phyloP scores from a whole-genome alignment of 805 yeast genomes.

The Starmerella riodocensis region DNA sequence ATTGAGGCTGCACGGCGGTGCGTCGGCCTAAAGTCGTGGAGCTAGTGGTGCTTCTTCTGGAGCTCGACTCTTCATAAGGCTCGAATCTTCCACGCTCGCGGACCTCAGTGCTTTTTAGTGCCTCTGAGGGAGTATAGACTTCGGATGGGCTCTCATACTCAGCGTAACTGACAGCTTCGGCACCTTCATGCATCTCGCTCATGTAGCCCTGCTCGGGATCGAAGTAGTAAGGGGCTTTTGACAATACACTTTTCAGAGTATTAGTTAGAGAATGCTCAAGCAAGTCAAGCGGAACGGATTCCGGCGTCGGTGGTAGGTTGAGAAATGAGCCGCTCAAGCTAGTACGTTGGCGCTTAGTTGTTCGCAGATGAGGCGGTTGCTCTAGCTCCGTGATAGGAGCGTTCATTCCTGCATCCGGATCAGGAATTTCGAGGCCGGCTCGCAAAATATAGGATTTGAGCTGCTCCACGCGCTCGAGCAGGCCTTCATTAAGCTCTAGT shows the following conservation, averaged over 20 bases:
- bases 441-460: slow-evolving; percentile 12
- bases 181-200: no score
- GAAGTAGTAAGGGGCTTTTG: no score
- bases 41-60: no score
- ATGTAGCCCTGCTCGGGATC: no score
- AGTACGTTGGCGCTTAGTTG: slow-evolving; percentile 5
- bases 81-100: no score
- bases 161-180: no score
- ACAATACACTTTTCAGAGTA: neutral
- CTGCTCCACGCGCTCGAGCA: slow-evolving; percentile 9
- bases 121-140: no score
- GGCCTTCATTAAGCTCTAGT: slow-evolving; percentile 7
- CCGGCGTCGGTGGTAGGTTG: neutral
- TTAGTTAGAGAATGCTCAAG: neutral
- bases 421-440: slow-evolving; percentile 13
- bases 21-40: no score
- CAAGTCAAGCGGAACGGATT: neutral
- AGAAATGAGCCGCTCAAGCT: neutral
- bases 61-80: no score
- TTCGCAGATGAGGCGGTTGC: neutral
- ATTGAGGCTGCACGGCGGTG: no score
- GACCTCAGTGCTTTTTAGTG: no score
- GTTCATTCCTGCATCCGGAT: slow-evolving; percentile 8
- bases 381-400: slow-evolving; percentile 9
- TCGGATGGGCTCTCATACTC: no score